Percentiles rank a stretch among this genome's conserved stretches.
Evolutionary conservation across 495 filamentous ascomycete genomes (phyloP).

Genomic region (Lasiosphaeris hirsuta): DNA sequence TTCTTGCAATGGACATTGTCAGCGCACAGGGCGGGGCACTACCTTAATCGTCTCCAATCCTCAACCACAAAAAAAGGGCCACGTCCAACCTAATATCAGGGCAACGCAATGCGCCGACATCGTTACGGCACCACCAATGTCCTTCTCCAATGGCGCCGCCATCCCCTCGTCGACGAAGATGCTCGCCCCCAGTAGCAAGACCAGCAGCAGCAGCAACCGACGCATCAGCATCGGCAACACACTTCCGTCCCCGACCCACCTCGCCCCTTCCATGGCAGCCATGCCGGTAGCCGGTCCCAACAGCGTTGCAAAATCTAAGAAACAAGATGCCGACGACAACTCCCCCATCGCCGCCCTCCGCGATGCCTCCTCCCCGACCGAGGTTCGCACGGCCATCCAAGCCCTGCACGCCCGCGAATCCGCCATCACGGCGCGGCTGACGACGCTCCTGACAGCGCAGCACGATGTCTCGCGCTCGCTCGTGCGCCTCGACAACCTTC

Average conservation of each 20-base stretch:
- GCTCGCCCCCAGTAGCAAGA: slow-evolving; percentile 15
- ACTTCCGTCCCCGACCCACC: background rate
- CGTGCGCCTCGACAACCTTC: slow-evolving; percentile 81
- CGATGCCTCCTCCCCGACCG: slow-evolving; percentile 67
- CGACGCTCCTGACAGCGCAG: slow-evolving; percentile 71
- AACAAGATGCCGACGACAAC: background rate
- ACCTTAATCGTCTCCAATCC: background rate
- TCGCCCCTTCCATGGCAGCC: background rate
- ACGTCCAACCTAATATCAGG: background rate
- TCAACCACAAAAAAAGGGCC: background rate
- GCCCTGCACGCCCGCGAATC: slow-evolving; percentile 73
- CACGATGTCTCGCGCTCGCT: slow-evolving; percentile 80
- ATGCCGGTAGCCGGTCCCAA: background rate
- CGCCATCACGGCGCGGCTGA: slow-evolving; percentile 67
- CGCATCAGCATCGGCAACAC: slow-evolving; percentile 12
- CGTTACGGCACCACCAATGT: slow-evolving; percentile 34
- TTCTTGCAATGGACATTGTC: no score
- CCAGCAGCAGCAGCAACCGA: slow-evolving; percentile 7
- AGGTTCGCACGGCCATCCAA: slow-evolving; percentile 72
- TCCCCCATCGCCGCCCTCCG: slow-evolving; percentile 48
- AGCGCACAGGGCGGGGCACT: background rate
- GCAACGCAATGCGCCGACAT: slow-evolving; percentile 32
- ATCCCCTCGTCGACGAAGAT: slow-evolving; percentile 21
- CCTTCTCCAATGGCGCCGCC: slow-evolving; percentile 39
- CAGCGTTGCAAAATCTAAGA: slow-evolving; percentile 1